A percentile compares a stretch with the other conserved stretches of the same genome.
phyloP scores from a whole-genome alignment of 2,329 filamentous ascomycete species.

The Aspergillus proliferans region DNA sequence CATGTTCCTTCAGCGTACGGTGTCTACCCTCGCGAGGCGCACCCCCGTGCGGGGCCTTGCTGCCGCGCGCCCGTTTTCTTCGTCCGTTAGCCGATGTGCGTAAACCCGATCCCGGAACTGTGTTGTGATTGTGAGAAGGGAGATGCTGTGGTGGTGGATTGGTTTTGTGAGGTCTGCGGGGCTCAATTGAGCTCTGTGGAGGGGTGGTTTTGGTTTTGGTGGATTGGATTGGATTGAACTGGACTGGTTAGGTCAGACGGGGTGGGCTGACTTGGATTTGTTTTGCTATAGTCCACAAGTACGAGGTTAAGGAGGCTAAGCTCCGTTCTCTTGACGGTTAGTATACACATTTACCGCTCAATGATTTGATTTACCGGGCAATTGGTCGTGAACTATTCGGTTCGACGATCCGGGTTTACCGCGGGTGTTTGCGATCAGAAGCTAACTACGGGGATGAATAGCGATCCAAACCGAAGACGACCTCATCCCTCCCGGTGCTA shows the following conservation, averaged over 20 bases:
- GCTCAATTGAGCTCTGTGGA: constrained; percentile 16
- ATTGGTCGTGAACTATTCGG: constrained; percentile 2
- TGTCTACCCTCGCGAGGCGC: constrained; percentile 41
- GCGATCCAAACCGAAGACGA: constrained; percentile 80
- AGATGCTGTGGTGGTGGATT: not conserved
- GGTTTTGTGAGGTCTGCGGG: not conserved
- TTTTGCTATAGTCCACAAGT: constrained; percentile 30
- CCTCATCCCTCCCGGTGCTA: constrained; percentile 75
- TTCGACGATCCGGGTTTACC: constrained; percentile 7
- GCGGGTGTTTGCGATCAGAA: constrained; percentile 17
- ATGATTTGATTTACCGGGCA: not conserved
- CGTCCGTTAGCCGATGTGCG: constrained; percentile 42
- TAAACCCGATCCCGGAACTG: constrained; percentile 18
- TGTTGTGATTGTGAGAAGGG: not conserved
- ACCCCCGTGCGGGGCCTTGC: constrained; percentile 37
- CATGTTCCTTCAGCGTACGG: constrained; percentile 46
- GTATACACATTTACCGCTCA: constrained; percentile 13
- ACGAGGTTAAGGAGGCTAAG: constrained; percentile 36
- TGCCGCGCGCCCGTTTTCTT: constrained; percentile 39
- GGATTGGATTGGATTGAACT: not conserved
- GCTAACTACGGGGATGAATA: constrained; percentile 37
- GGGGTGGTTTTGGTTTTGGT: not conserved
- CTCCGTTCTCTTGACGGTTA: constrained; percentile 41
- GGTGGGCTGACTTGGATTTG: constrained; percentile 19
- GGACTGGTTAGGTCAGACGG: not conserved